Percentiles rank a stretch among this genome's conserved stretches.
These are phyloP conservation scores for Alternaria novae-zelandiae DNA, from an alignment of 2,329 filamentous ascomycete species.

Conservation along the genomic window DNA sequence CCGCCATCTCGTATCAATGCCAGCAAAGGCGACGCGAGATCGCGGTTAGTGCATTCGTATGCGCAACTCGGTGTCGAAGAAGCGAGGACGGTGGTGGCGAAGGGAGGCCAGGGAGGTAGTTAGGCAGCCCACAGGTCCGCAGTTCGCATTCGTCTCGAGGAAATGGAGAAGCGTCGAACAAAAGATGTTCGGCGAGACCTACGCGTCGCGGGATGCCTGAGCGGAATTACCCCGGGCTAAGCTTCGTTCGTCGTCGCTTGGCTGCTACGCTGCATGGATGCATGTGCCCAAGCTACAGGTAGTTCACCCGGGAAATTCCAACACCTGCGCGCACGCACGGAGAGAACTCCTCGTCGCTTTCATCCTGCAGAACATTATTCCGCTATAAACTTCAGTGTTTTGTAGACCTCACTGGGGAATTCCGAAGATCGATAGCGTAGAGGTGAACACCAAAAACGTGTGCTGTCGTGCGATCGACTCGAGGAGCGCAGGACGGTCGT, in stretches of 20 bases:
- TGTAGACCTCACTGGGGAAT: accelerated
- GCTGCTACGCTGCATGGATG: background rate
- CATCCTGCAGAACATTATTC: background rate
- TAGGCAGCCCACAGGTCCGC: background rate
- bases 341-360: background rate
- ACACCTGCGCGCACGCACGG: background rate
- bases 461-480: background rate
- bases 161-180: background rate
- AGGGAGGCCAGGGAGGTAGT: background rate
- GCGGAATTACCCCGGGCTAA: background rate
- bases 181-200: background rate
- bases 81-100: background rate
- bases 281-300: background rate
- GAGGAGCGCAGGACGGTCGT: background rate
- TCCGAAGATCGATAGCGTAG: accelerated
- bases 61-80: constrained; percentile 1
- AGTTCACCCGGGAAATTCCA: background rate
- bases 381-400: background rate
- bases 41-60: background rate
- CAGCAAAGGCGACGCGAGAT: background rate
- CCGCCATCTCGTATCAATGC: background rate
- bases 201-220: constrained; percentile 10
- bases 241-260: no score
- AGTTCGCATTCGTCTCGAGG: background rate
- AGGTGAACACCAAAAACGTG: background rate